phyloP scores from a whole-genome alignment of 2,329 filamentous ascomycete species.

The Penicillium nordicum region DNA sequence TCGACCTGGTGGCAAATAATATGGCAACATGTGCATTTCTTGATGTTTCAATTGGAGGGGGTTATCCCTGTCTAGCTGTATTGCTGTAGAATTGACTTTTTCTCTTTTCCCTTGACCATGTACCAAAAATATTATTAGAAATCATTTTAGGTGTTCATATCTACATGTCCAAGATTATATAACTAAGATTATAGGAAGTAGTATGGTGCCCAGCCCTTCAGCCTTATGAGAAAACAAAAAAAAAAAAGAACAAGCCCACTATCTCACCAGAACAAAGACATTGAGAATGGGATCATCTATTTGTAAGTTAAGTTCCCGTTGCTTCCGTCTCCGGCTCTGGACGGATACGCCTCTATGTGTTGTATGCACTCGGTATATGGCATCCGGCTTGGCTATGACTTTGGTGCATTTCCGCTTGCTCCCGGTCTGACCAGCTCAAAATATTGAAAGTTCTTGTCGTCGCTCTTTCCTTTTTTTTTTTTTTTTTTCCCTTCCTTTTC shows the following conservation, averaged over 20 bases:
- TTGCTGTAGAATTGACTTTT: background rate
- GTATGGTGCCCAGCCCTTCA: background rate
- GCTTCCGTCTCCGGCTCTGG: conserved; percentile 22
- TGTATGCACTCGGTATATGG: conserved; percentile 14
- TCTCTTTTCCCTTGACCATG: too few relatives aligned
- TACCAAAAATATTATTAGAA: too few relatives aligned
- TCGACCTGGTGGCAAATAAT: background rate
- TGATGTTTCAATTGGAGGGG: conserved; percentile 1
- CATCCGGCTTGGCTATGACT: conserved; percentile 26
- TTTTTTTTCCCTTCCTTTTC: too few relatives aligned
- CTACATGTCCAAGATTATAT: background rate
- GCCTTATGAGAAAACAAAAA: background rate
- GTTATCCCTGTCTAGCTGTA: too few relatives aligned
- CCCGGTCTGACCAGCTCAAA: conserved; percentile 25
- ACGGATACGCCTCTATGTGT: conserved; percentile 23
- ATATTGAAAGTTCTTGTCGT: background rate
- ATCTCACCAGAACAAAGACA: conserved; percentile 6
- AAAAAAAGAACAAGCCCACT: background rate
- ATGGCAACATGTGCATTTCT: background rate
- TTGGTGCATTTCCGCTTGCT: conserved; percentile 24
- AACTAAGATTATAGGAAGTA: background rate
- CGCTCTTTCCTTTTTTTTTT: conserved; percentile 3
- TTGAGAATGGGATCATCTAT: conserved; percentile 21
- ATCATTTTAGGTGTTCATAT: background rate
- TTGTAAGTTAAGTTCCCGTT: conserved; percentile 23